Percentiles rank a stretch among this genome's conserved stretches.
Conservation (phyloP, 192 early-diverging fungal species). For the Backusella liffmaniae region DNA sequence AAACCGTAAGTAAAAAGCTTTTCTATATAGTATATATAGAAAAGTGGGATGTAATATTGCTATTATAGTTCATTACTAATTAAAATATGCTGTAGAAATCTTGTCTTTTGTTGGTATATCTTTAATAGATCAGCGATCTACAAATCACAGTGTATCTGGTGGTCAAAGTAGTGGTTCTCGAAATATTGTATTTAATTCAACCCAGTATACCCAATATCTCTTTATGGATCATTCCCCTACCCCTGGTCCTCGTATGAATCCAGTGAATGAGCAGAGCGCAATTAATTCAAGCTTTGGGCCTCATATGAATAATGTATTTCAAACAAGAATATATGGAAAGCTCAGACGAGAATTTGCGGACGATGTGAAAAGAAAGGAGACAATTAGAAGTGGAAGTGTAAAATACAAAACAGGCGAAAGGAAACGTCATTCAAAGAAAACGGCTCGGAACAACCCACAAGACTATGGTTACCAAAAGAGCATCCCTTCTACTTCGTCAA, state of each 20-base stretch:
- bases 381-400: not conserved
- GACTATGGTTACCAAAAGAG: not conserved
- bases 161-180: not conserved
- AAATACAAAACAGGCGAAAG: not conserved
- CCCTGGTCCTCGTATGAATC: not conserved
- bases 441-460: not conserved
- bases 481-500: not conserved
- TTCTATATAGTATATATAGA: not conserved
- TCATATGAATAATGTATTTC: not conserved
- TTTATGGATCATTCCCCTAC: too few relatives aligned
- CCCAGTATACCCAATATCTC: too few relatives aligned
- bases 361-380: not conserved
- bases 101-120: not conserved
- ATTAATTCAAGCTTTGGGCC: not conserved
- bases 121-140: not conserved
- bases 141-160: not conserved
- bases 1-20: not conserved
- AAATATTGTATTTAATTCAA: not conserved
- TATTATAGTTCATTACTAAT: not conserved
- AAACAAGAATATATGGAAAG: not conserved
- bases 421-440: not conserved
- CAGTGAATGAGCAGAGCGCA: not conserved
- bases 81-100: not conserved
- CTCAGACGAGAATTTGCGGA: not conserved
- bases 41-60: not conserved